These are phyloP conservation scores for Hirsutella minnesotensis DNA, from an alignment of 2,329 filamentous ascomycete species.

Conservation along the genomic window DNA sequence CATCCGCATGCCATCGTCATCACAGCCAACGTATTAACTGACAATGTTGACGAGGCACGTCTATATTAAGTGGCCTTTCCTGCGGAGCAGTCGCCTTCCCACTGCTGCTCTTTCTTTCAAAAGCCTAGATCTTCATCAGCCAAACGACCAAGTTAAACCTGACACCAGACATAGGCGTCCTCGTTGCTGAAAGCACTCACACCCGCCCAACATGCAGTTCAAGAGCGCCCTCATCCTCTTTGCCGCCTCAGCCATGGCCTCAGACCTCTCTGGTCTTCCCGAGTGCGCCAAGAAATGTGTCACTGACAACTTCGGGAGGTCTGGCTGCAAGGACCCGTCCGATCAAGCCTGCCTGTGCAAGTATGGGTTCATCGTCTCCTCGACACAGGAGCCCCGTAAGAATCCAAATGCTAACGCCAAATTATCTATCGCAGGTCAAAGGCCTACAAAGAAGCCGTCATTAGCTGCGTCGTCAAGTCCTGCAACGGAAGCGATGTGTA, in stretches of 20 bases:
- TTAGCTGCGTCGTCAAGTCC: too few species aligned
- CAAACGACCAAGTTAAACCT: too few species aligned
- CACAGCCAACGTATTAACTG: too few species aligned
- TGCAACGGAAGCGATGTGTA: too few species aligned
- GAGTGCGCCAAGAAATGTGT: neutral
- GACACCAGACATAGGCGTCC: too few species aligned
- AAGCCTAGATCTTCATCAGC: too few species aligned
- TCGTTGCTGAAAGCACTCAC: too few species aligned
- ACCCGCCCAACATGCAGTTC: neutral
- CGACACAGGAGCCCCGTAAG: neutral
- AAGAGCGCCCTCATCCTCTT: neutral
- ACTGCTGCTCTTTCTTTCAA: too few species aligned
- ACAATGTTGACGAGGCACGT: too few species aligned
- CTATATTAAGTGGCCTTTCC: too few species aligned
- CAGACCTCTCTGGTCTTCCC: neutral
- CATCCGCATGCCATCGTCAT: too few species aligned
- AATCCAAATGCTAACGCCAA: neutral
- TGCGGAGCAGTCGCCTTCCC: too few species aligned
- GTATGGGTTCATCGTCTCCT: neutral
- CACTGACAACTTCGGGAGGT: neutral
- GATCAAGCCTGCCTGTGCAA: neutral
- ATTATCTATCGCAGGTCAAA: neutral
- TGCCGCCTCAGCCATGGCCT: neutral
- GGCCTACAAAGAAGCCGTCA: neutral
- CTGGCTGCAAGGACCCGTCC: neutral